These are phyloP conservation scores for Lupinus albus DNA, from an alignment of 306 rosid genomes.

Conservation along the genomic window DNA sequence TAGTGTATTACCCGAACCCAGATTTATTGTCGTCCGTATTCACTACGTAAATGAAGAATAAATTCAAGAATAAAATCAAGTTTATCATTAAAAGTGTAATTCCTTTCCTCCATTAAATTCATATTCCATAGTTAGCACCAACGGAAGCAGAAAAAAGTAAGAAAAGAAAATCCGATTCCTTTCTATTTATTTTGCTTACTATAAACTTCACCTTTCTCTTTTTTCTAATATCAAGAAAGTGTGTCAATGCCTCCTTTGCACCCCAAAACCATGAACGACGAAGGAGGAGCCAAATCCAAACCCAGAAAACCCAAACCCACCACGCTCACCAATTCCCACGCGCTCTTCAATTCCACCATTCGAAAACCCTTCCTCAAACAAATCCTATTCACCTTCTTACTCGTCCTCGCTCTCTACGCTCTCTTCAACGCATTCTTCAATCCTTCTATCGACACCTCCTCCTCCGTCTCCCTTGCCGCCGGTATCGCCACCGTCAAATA, in stretches of 20 bases:
- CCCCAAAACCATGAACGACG: constrained; percentile 38
- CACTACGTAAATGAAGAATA: too few species aligned
- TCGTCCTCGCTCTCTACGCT: constrained; percentile 53
- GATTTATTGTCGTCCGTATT: too few species aligned
- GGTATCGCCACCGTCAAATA: background rate
- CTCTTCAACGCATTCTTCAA: constrained; percentile 37
- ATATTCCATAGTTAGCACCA: too few species aligned
- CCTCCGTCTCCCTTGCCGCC: constrained; percentile 35
- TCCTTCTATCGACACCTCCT: constrained; percentile 36
- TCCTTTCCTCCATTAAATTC: too few species aligned
- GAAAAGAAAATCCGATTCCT: too few species aligned
- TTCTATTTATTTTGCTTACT: too few species aligned
- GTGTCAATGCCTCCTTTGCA: constrained; percentile 25
- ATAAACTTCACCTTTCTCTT: too few species aligned
- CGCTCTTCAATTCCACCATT: constrained; percentile 44
- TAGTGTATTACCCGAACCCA: too few species aligned
- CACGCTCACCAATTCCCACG: constrained; percentile 22
- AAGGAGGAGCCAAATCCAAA: constrained; percentile 27
- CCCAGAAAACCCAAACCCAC: constrained; percentile 38
- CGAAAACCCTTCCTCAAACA: constrained; percentile 66
- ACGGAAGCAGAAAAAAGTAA: too few species aligned
- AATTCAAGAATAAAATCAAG: too few species aligned
- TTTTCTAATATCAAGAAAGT: background rate
- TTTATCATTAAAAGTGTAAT: too few species aligned
- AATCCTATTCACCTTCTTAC: constrained; percentile 54